phyloP scores from a whole-genome alignment of 2,329 filamentous ascomycete genomes.

The Fusarium napiforme region DNA sequence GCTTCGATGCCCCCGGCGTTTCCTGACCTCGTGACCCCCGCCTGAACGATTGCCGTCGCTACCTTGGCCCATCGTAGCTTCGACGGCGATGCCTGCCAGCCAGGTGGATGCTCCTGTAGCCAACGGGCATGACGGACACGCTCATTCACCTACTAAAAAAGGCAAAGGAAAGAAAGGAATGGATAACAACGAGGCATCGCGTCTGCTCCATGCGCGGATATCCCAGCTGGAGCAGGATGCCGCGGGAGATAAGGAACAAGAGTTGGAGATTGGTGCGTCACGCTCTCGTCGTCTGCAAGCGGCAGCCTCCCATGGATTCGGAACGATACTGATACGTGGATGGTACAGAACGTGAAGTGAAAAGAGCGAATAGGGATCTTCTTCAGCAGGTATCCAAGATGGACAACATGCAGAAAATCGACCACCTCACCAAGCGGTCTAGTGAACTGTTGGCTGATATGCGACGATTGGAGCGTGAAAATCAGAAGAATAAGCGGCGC shows the following conservation, averaged over 20 bases:
- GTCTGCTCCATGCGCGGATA: conserved; percentile 91
- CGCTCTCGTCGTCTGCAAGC: conserved; percentile 30
- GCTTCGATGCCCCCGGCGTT: conserved; percentile 39
- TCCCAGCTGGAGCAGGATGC: conserved; percentile 94
- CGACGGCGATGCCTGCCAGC: conserved; percentile 53
- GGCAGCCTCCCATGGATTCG: conserved; percentile 8
- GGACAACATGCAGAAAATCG: conserved; percentile 90
- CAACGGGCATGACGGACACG: conserved; percentile 56
- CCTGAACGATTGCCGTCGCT: conserved; percentile 30
- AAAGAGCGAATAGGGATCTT: conserved; percentile 91
- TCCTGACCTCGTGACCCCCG: conserved; percentile 37
- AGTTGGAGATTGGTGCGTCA: conserved; percentile 88
- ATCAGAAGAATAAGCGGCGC: conserved; percentile 94
- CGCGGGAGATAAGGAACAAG: conserved; percentile 93
- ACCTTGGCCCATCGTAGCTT: conserved; percentile 27
- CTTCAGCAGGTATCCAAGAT: conserved; percentile 90
- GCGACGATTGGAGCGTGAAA: conserved; percentile 94
- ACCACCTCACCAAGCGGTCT: conserved; percentile 89
- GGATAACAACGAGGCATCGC: conserved; percentile 89
- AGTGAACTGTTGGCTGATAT: conserved; percentile 92
- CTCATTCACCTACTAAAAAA: conserved; percentile 70
- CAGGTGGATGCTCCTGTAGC: conserved; percentile 55
- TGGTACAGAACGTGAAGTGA: conserved; percentile 85
- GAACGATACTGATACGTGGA: conserved; percentile 43
- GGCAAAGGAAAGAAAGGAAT: conserved; percentile 84